Conservation (phyloP, 257 asterid genomes). For the Capsicum pubescens region DNA sequence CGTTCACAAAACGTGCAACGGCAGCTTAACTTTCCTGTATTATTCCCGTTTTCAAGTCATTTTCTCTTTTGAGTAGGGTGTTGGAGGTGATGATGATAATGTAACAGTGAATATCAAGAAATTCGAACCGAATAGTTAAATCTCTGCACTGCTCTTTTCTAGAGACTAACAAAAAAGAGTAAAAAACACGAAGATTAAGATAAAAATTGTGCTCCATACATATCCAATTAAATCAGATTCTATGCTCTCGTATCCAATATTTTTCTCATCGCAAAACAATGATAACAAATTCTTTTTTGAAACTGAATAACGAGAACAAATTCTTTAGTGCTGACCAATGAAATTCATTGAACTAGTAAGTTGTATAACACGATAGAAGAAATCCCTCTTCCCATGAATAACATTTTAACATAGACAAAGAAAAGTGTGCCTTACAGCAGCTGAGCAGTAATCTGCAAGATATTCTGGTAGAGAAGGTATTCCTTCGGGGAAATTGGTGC, state of each 20-base stretch:
- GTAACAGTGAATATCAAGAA: background rate
- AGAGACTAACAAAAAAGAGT: conserved; percentile 3
- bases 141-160: background rate
- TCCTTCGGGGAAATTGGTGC: conserved; percentile 73
- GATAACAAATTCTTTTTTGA: background rate
- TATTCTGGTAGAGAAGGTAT: conserved; percentile 75
- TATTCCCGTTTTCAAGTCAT: background rate
- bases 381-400: background rate
- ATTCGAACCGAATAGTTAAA: background rate
- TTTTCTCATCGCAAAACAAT: background rate
- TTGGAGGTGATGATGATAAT: background rate
- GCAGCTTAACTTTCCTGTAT: background rate
- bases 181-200: background rate
- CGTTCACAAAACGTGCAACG: background rate
- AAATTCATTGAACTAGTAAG: background rate
- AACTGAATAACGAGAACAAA: background rate
- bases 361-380: background rate
- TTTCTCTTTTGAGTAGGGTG: conserved; percentile 7
- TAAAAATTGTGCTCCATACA: background rate
- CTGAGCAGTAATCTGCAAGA: conserved; percentile 77
- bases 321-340: background rate
- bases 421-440: conserved; percentile 60
- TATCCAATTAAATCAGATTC: background rate
- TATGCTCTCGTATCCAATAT: background rate
- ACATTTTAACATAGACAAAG: background rate